Evolutionary conservation across 140 eudicot species (phyloP).

Genomic region (Ambrosia hybrid): DNA sequence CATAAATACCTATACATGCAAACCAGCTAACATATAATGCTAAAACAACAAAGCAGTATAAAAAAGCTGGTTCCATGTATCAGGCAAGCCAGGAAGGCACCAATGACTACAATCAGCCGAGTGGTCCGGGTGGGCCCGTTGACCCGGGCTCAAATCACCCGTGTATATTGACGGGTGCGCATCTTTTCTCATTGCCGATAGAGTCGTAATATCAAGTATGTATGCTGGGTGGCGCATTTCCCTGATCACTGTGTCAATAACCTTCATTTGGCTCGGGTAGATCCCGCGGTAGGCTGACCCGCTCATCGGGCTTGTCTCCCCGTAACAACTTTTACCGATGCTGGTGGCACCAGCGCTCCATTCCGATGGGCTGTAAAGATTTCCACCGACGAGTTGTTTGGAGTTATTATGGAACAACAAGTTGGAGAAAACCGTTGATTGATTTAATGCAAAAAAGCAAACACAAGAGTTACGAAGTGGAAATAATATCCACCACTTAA

Average conservation of each 20-base stretch:
- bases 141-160: slow-evolving; percentile 75
- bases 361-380: slow-evolving; percentile 69
- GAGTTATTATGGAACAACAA: slow-evolving; percentile 18
- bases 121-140: slow-evolving; percentile 86
- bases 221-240: slow-evolving; percentile 65
- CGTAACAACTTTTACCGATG: slow-evolving; percentile 65
- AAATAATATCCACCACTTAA: slow-evolving; percentile 24
- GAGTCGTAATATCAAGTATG: slow-evolving; percentile 68
- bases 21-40: slow-evolving; percentile 16
- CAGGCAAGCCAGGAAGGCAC: slow-evolving; percentile 99
- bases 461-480: not conserved
- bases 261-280: slow-evolving; percentile 75
- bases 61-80: slow-evolving; percentile 94
- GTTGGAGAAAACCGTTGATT: slow-evolving; percentile 14
- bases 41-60: slow-evolving; percentile 71
- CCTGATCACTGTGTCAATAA: slow-evolving; percentile 47
- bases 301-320: slow-evolving; percentile 72
- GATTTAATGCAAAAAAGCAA: slow-evolving; percentile 26
- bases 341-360: slow-evolving; percentile 56
- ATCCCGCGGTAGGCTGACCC: slow-evolving; percentile 56
- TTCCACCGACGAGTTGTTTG: slow-evolving; percentile 14
- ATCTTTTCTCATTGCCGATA: slow-evolving; percentile 91
- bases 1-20: slow-evolving; percentile 32
- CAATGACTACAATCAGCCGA: slow-evolving; percentile 95
- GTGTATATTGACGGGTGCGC: slow-evolving; percentile 92